Evolutionary conservation across 2,329 filamentous ascomycete genomes (phyloP), one percentile per base, ranked within the genome.

Genomic region (Pestalotiopsis sp.): DNA sequence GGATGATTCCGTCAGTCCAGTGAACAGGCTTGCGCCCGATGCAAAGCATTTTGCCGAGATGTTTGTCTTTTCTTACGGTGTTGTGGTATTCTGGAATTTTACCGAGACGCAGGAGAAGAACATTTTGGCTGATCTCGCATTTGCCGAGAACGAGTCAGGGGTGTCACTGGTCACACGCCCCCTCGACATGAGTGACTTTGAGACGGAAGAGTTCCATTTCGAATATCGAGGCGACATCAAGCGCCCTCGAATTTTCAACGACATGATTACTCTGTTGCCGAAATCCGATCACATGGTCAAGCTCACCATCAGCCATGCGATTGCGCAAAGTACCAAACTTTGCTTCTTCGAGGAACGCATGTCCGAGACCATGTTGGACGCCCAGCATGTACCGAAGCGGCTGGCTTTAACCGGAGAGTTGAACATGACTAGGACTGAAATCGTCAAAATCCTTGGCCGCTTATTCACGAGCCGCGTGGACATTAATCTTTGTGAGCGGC

Each of bases 11-110:
- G 74, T 84, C 68, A 84, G 86, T 76, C 82, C 88, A 27, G 82
- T 87, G 71, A 85, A 88, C 78, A 86, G 89, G 36, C 86, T 93
- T 27, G 88, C 88, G 0, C 88, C 92, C 5, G 90, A 94, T 76
- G 89, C 91, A 45, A 91, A 95, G 76, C 87, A 91, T 68, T 94
- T 97, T 77, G 95, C 93, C 57, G 96, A 99, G 81, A 93, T 98
- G 89, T 98, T 97, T 78, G 92, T 99, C 74, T 98, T 97, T 80
- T 95, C 93, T 17, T 99, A 99, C 77, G 96, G 96, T 23, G 95
- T 99, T 0, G 95, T 96, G 0, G 96, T 99, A 4, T 97, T 99
- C 79, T 99, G 96, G 96, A 99, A 99, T 79, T 98, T 99, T 75
- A 95, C 93, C 12, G 95, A 97, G 79, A 89, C 92, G 72, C 96